A percentile compares a stretch with the other conserved stretches of the same genome.
These are phyloP conservation scores for Tremella fuciformis DNA, from an alignment of 768 basidiomycete genomes.

Conservation along the genomic window DNA sequence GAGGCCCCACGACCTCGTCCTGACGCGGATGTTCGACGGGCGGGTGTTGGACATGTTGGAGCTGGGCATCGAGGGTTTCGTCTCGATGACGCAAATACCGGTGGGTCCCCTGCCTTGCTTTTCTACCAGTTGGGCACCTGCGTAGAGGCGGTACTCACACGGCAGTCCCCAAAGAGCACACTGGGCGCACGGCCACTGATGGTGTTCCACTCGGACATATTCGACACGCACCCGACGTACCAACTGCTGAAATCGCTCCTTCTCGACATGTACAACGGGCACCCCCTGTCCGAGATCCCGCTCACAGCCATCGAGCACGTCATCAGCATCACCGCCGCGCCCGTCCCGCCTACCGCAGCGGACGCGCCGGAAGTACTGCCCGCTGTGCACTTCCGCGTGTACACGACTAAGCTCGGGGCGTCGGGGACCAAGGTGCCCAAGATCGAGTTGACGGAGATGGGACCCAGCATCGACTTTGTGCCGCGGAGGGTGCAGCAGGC, in stretches of 20 bases:
- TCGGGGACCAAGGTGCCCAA: constrained; percentile 79
- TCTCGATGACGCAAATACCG: constrained; percentile 77
- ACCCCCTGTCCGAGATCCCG: constrained; percentile 76
- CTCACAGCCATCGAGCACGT: constrained; percentile 53
- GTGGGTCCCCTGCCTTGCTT: constrained; percentile 55
- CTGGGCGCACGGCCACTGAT: constrained; percentile 86
- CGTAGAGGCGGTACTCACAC: neutral
- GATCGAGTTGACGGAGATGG: constrained; percentile 81
- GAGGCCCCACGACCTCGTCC: constrained; percentile 77
- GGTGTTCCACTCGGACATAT: constrained; percentile 92
- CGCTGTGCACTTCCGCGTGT: constrained; percentile 77
- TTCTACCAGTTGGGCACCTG: neutral
- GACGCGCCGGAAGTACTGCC: constrained; percentile 58
- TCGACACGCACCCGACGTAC: constrained; percentile 90
- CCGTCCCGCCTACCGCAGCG: constrained; percentile 47
- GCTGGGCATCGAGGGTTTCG: constrained; percentile 77
- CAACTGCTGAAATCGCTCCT: constrained; percentile 87
- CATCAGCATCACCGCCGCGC: constrained; percentile 50
- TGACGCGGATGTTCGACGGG: constrained; percentile 81
- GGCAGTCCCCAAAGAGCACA: constrained; percentile 79
- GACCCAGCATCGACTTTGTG: constrained; percentile 79
- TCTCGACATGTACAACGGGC: constrained; percentile 80
- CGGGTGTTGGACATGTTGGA: constrained; percentile 92
- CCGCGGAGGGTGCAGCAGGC: constrained; percentile 72
- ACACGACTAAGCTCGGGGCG: constrained; percentile 66